Evolutionary conservation across 2,329 filamentous ascomycete genomes (phyloP), one percentile per base, ranked within the genome.

Genomic region (Aspergillus caelatus): DNA sequence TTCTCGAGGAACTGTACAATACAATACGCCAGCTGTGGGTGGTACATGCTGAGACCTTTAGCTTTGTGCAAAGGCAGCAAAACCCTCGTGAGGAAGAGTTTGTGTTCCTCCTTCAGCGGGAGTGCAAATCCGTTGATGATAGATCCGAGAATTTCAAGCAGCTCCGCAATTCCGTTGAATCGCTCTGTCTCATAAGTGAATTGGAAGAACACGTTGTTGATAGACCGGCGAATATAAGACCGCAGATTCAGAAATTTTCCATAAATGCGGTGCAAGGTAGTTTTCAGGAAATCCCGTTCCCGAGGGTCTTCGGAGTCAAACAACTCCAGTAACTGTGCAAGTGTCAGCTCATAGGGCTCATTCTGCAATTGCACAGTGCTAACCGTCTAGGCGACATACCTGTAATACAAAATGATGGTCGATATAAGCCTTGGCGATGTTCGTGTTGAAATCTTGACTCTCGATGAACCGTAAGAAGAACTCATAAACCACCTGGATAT

Each of bases 171-270:
- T 60, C 95, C 95, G 73, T 99, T 99, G 83, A 99, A 98, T 63
- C 95, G 88, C 80, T 99, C 95, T 4, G 95, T 99, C 80, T 99
- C 95, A 78, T 99, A 99, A 65, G 93, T 94, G 79, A 99, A 99
- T 77, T 99, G 95, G 86, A 99, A 99, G 83, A 99, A 99, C 72
- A 99, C 95, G 75, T 99, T 98, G 87, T 99, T 99, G 86, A 99
- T 99, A 62, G 95, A 99, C 72, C 95, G 89, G 75, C 95, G 88
- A 75, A 99, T 99, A 79, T 96, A 99, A 34, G 95, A 98, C 65
- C 95, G 90, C 67, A 99, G 85, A 78, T 99, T 99, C 72, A 99
- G 86, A 81, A 99, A 99, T 82, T 99, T 99, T 74, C 95, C 95
- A 76, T 99, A 99, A 76, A 99, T 99, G 66, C 95, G 89, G 80